These are phyloP conservation scores for Cladosporium sp. DNA, from an alignment of 2,329 filamentous ascomycete species.

Conservation along the genomic window DNA sequence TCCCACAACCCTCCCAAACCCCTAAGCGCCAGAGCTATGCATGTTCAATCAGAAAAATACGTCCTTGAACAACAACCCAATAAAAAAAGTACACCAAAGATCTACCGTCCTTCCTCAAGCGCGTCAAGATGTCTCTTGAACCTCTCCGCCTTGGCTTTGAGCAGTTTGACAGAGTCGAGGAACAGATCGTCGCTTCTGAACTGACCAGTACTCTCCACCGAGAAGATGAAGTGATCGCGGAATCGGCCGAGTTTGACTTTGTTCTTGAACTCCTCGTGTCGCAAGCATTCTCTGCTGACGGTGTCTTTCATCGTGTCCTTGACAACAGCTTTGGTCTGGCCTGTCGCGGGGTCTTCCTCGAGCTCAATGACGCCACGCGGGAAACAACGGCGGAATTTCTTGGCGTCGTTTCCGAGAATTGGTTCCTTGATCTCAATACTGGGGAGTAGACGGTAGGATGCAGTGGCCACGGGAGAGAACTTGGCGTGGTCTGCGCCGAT, in stretches of 20 bases:
- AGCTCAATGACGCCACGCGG: conserved; percentile 81
- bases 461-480: conserved; percentile 93
- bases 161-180: conserved; percentile 76
- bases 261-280: conserved; percentile 87
- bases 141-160: conserved; percentile 79
- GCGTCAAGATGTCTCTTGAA: conserved; percentile 65
- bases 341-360: conserved; percentile 64
- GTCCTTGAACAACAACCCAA: neutral
- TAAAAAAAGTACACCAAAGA: no score
- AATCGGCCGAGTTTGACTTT: conserved; percentile 91
- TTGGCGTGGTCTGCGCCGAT: conserved; percentile 93
- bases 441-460: conserved; percentile 85
- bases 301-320: conserved; percentile 88
- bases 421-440: conserved; percentile 79
- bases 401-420: conserved; percentile 80
- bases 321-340: conserved; percentile 85
- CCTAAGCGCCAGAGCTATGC: conserved; percentile 12
- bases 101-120: conserved; percentile 30
- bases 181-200: conserved; percentile 93
- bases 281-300: conserved; percentile 85
- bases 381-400: conserved; percentile 89
- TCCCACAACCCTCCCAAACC: neutral
- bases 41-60: neutral
- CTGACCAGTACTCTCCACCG: conserved; percentile 90
- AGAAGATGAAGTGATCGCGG: conserved; percentile 96